Base-by-base conservation (phyloP, 371 early-diverging fungal genomes). In the Mucor indicus region DNA sequence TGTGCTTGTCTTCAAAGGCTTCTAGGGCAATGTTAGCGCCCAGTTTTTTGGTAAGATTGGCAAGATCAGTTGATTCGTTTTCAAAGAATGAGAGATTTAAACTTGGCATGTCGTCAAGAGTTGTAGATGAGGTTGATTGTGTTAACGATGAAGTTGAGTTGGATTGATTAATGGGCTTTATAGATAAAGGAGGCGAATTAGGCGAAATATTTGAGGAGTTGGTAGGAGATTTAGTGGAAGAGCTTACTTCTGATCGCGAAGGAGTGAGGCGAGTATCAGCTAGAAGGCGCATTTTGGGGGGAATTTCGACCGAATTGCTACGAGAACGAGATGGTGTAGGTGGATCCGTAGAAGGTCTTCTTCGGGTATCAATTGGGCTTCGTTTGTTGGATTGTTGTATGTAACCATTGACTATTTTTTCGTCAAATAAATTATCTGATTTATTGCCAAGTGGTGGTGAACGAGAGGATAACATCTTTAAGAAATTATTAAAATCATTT, bases 21-120 rank as follows among this genome's bases (percentile, higher is more conserved):
- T 63, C 58, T 38, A 57, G 21, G 1, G 56, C 35, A 24, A 67
- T 39, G 38, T 53, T 69, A 23, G 67, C 64, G 16, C 72, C 68
- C 16, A 75, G 42, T 17, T 58, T 57, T 30, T 72, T 71, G 25
- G 76, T 68, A 8, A 75, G 48, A 38, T 75, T 67, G 21, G 58
- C 22, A 8, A 75, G 30, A 38, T 75, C 76, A 15, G 62, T 51
- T 0, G 72, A 69, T 22, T 75, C 76, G 38, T 71, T 67, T 19
- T 75, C 76, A 44, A 71, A 75, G 36, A 67, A 71, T 1, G 69
- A 72, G 16, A 67, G 57, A 33, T 71, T 71, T 3, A 72, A 47
- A 1, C 63, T 45, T 2, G 60, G 57, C 8, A 64, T 59, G 15
- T 58, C 57, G 2, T 50, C 24, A 1, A 44, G 25, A 4, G 40